These are phyloP conservation scores for Maudiozyma serrabonitensis DNA, from an alignment of 805 yeast species.

Conservation along the genomic window DNA sequence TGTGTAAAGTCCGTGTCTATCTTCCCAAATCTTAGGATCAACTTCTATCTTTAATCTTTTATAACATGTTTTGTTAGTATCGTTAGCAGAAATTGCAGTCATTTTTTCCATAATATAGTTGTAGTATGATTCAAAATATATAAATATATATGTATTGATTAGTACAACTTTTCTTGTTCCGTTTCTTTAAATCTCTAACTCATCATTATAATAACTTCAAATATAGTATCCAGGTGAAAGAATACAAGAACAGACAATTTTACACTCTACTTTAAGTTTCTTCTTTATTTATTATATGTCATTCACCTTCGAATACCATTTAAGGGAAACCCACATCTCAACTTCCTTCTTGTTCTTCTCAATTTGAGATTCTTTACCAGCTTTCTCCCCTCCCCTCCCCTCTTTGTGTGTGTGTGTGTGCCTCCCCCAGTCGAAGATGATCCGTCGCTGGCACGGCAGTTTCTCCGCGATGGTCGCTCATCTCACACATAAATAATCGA, in stretches of 20 bases:
- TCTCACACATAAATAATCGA: not conserved
- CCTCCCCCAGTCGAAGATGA: not conserved
- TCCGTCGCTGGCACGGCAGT: not conserved
- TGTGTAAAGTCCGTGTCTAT: not conserved
- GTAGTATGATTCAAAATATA: not conserved
- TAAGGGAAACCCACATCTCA: too few species aligned
- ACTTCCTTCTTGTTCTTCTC: too few species aligned
- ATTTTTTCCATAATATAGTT: not conserved
- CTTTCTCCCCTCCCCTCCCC: not conserved
- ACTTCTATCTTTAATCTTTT: slow-evolving; percentile 9
- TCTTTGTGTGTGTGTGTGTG: not conserved
- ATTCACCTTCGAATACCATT: too few species aligned
- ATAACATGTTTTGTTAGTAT: slow-evolving; percentile 10
- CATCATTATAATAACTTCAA: too few species aligned
- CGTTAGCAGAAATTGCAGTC: slow-evolving; percentile 5
- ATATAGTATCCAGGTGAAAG: too few species aligned
- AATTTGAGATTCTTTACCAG: too few species aligned
- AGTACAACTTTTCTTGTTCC: too few species aligned
- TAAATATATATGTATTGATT: too few species aligned
- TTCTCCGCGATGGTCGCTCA: not conserved
- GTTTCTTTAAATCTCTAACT: too few species aligned
- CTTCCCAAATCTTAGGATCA: not conserved
- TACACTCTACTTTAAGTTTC: too few species aligned
- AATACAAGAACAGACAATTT: too few species aligned
- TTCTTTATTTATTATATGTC: too few species aligned